These are phyloP conservation scores for Cordyceps javanica DNA, from an alignment of 2,329 filamentous ascomycete species.

Conservation along the genomic window DNA sequence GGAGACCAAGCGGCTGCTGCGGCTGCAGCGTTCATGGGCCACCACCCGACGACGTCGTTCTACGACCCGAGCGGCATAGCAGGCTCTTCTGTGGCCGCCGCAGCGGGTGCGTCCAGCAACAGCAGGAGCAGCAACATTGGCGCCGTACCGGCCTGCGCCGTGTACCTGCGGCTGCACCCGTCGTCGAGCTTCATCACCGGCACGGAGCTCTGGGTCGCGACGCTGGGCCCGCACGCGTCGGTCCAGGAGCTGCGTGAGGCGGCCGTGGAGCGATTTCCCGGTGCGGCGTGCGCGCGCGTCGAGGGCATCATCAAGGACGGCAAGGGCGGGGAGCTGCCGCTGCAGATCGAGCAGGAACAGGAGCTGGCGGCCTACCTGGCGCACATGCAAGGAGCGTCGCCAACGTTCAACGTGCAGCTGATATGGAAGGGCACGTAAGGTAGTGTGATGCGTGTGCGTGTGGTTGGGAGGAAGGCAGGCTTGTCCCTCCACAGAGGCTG, in stretches of 20 bases:
- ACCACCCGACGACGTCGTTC: constrained; percentile 24
- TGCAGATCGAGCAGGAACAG: constrained; percentile 63
- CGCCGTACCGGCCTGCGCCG: constrained; percentile 35
- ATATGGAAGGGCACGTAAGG: constrained; percentile 23
- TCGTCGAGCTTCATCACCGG: constrained; percentile 49
- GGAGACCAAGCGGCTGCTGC: constrained; percentile 27
- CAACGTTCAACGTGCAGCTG: constrained; percentile 38
- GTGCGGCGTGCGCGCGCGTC: constrained; percentile 51
- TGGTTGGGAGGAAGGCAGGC: neutral
- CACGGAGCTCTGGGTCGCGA: constrained; percentile 59
- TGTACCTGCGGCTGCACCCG: constrained; percentile 65
- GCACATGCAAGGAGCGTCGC: constrained; percentile 46
- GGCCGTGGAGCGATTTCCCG: constrained; percentile 55
- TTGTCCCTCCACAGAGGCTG: neutral
- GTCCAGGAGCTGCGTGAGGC: constrained; percentile 58
- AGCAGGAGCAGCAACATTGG: constrained; percentile 17
- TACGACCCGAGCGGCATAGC: constrained; percentile 9
- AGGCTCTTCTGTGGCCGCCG: neutral
- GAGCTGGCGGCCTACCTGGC: constrained; percentile 67
- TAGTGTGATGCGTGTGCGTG: neutral
- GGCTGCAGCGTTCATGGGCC: constrained; percentile 23
- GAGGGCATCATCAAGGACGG: constrained; percentile 60
- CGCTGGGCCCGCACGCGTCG: constrained; percentile 46
- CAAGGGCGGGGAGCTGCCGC: constrained; percentile 53
- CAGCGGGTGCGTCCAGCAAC: constrained; percentile 12